Evolutionary conservation across 2,329 filamentous ascomycete genomes (phyloP).

Genomic region (Exophiala oligosperma): DNA sequence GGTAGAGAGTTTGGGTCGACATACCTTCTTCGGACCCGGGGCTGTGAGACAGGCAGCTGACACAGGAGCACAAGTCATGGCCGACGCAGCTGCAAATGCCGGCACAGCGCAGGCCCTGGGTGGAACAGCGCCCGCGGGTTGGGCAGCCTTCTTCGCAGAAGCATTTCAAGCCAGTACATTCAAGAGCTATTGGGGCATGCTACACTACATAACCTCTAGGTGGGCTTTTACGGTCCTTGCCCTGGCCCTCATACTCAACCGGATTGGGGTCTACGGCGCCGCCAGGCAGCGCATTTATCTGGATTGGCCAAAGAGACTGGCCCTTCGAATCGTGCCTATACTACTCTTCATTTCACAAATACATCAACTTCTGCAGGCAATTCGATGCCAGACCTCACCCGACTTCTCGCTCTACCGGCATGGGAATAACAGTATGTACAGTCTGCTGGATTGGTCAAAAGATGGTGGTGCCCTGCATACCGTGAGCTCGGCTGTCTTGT

Average conservation of each 20-base stretch:
- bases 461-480: slow-evolving; percentile 70
- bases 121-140: slow-evolving; percentile 35
- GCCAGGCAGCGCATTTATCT: slow-evolving; percentile 78
- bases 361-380: slow-evolving; percentile 71
- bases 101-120: slow-evolving; percentile 35
- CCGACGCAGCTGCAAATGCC: slow-evolving; percentile 38
- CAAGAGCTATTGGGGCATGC: slow-evolving; percentile 78
- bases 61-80: slow-evolving; percentile 44
- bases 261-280: slow-evolving; percentile 90
- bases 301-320: slow-evolving; percentile 68
- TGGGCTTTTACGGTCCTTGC: slow-evolving; percentile 89
- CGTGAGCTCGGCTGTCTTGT: slow-evolving; percentile 69
- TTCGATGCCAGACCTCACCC: slow-evolving; percentile 86
- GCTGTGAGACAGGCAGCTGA: slow-evolving; percentile 28
- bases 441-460: slow-evolving; percentile 69
- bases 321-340: slow-evolving; percentile 71
- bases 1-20: slow-evolving; percentile 27
- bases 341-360: slow-evolving; percentile 69
- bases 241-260: slow-evolving; percentile 83
- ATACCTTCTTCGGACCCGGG: slow-evolving; percentile 33
- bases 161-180: slow-evolving; percentile 47
- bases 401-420: slow-evolving; percentile 70
- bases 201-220: slow-evolving; percentile 85
- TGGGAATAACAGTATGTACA: slow-evolving; percentile 64
- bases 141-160: slow-evolving; percentile 42